phyloP scores from a whole-genome alignment of 148 eudicot species.

The Simmondsia chinensis region DNA sequence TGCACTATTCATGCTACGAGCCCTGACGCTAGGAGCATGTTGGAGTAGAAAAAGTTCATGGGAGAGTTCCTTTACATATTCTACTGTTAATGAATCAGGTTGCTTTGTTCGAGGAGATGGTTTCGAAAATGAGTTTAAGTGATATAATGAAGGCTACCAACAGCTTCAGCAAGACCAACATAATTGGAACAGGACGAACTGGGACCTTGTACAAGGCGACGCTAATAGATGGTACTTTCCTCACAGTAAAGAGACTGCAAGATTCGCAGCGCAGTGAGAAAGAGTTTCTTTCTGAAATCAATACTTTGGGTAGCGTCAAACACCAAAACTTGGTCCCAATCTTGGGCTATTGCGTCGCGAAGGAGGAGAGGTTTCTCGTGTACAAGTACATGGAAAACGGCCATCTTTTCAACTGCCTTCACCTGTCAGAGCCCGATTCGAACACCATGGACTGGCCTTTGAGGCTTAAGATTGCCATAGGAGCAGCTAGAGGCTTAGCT shows the following conservation, averaged over 20 bases:
- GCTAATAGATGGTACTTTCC: slow-evolving; percentile 27
- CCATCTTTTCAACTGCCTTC: slow-evolving; percentile 28
- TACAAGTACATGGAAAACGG: slow-evolving; percentile 41
- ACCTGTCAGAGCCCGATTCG: slow-evolving; percentile 25
- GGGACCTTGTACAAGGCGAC: slow-evolving; percentile 38
- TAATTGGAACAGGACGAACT: slow-evolving; percentile 29
- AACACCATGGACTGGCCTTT: slow-evolving; percentile 29
- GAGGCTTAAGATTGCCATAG: slow-evolving; percentile 38
- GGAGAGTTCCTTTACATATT: no score
- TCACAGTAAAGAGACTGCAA: slow-evolving; percentile 38
- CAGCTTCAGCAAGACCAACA: slow-evolving; percentile 34
- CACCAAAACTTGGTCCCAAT: slow-evolving; percentile 42
- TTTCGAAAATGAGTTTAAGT: slow-evolving; percentile 31
- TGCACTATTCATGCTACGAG: no score
- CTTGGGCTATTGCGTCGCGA: slow-evolving; percentile 37
- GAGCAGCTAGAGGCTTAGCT: slow-evolving; percentile 37
- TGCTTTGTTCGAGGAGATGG: slow-evolving; percentile 38
- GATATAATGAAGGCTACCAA: slow-evolving; percentile 48
- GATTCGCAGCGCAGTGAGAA: slow-evolving; percentile 36
- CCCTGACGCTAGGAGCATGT: no score
- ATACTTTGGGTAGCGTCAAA: slow-evolving; percentile 38
- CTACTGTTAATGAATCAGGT: no score
- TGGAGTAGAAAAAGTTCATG: no score
- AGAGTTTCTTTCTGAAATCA: slow-evolving; percentile 42
- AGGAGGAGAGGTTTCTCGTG: slow-evolving; percentile 38